phyloP scores from a whole-genome alignment of 176 grass and related monocot genomes.

The Avena insularis region DNA sequence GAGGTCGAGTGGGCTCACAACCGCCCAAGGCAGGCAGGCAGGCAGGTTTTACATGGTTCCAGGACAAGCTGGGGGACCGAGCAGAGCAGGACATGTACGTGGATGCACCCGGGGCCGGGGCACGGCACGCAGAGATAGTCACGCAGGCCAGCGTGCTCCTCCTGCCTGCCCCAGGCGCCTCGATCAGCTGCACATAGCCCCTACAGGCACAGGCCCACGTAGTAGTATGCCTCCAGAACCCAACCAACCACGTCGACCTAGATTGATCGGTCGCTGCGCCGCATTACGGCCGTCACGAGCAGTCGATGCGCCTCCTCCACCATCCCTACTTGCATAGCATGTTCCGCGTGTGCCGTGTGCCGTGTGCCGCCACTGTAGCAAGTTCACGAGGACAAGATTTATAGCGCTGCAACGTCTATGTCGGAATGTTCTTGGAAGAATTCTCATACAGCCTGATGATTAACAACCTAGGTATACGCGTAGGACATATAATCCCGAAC shows the following conservation, averaged over 20 bases:
- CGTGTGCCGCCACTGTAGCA: neutral
- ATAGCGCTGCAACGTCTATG: neutral
- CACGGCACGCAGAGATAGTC: neutral
- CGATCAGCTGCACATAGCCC: neutral
- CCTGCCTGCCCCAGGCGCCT: neutral
- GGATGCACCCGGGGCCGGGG: neutral
- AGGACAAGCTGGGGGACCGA: neutral
- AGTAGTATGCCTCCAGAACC: neutral
- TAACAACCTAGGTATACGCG: no score
- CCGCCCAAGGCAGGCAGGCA: neutral
- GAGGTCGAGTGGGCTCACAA: neutral
- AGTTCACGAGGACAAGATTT: neutral
- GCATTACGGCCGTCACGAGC: slow-evolving; percentile 49
- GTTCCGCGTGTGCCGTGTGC: neutral
- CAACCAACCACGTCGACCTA: neutral
- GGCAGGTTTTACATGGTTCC: neutral
- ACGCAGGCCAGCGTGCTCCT: slow-evolving; percentile 30
- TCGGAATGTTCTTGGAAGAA: no score
- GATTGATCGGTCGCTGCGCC: slow-evolving; percentile 20
- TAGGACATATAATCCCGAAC: no score
- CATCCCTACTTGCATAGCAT: neutral
- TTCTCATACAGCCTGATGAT: no score
- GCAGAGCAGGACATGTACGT: neutral
- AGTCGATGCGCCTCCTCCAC: slow-evolving; percentile 22
- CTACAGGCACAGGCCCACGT: neutral